Evolutionary conservation across 352 stramenopile genomes (phyloP), one percentile per base, ranked within the genome.

Genomic region (Blastocystis sp.): DNA sequence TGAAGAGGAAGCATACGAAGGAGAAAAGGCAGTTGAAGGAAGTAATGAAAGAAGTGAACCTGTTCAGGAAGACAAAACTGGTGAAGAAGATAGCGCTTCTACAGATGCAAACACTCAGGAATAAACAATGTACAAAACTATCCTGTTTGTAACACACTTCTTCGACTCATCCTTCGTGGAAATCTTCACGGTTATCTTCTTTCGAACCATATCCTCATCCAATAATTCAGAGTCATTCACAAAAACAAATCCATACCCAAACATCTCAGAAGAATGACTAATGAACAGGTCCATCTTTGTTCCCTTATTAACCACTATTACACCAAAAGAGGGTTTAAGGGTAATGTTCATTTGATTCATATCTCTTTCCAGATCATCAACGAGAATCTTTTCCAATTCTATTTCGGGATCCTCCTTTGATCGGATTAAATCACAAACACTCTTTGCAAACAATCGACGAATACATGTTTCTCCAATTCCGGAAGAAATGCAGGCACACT

Each of bases 391-490:
- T 4, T 58, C 56, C 15, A 68, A 56, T 17, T 22, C 48, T 2
- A 56, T 2, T 42, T 27, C 53, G 15, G 11, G 15, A 19, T 44
- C 35, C 48, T 48, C n/a, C 35, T 27, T 33, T 22, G 30, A 9
- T 48, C 22, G 0, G 24, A 17, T 35, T 24, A 64, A 22, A 68
- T 69, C 53, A 48, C 73, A 84, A 1, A 58, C 24, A 11, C 42
- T 5, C 30, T 68, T 66, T 22, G 73, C 73, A 27, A 69, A 66
- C n/a, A 84, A 68, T 24, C 30, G 24, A 27, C 73, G 73, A 22
- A 84, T 69, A 27, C 57, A 84, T 24, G 44, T 53, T 53, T 84
- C 73, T 66, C 73, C 73, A 68, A 66, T 53, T 44, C 73, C 73
- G 4, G 73, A 84, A 37, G 30, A 66, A 27, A 84, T 57, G 19